A percentile compares a stretch with the other conserved stretches of the same genome.
These are phyloP conservation scores for Podaxis sp. DNA, from an alignment of 768 basidiomycete genomes.

Conservation along the genomic window DNA sequence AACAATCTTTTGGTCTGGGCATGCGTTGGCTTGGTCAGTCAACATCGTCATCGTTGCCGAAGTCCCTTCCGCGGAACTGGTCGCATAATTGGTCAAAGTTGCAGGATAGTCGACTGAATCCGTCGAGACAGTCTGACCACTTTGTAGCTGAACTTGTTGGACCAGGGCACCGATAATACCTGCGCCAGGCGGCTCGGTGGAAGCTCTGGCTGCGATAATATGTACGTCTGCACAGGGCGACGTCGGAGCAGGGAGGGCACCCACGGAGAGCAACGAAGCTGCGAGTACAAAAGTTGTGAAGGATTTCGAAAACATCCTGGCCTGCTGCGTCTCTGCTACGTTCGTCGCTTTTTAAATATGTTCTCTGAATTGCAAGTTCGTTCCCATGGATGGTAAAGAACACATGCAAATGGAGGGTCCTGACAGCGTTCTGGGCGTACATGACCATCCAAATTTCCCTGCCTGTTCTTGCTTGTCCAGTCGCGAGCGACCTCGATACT, in stretches of 20 bases:
- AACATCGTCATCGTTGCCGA: constrained; percentile 21
- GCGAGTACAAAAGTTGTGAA: constrained; percentile 2
- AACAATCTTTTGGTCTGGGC: constrained; percentile 26
- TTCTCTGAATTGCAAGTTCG: neutral
- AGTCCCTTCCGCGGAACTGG: constrained; percentile 24
- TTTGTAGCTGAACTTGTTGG: constrained; percentile 19
- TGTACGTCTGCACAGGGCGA: constrained; percentile 24
- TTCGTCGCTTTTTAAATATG: neutral
- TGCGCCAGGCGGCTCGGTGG: constrained; percentile 22
- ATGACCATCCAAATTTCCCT: neutral
- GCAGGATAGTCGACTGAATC: constrained; percentile 24
- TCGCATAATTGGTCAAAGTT: constrained; percentile 22
- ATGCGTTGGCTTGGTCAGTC: constrained; percentile 20
- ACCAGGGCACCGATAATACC: constrained; percentile 24
- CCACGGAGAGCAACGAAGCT: constrained; percentile 2
- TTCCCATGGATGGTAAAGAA: neutral
- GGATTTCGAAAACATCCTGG: constrained; percentile 11
- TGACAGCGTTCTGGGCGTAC: neutral
- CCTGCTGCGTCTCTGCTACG: neutral
- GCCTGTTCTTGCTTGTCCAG: neutral
- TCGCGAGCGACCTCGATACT: neutral
- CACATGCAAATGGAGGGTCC: neutral
- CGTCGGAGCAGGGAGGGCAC: constrained; percentile 18
- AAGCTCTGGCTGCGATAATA: constrained; percentile 24
- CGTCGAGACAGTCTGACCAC: constrained; percentile 23